Evolutionary conservation across 805 yeast genomes (phyloP).

Genomic region (Metschnikowia amazonensis): DNA sequence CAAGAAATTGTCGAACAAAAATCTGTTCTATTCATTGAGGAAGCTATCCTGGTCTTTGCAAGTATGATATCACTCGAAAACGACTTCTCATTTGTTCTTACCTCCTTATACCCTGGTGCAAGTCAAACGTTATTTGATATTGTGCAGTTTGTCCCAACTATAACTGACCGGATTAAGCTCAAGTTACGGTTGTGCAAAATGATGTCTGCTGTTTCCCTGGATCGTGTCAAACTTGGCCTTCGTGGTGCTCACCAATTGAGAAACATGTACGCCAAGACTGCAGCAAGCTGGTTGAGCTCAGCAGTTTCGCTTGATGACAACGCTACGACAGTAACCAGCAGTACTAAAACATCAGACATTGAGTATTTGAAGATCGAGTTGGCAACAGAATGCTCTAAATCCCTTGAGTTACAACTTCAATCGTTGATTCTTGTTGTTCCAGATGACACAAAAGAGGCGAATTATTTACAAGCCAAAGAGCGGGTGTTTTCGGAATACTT

Average conservation of each 20-base stretch:
- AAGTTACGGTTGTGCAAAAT: slow-evolving; percentile 44
- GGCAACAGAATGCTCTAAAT: slow-evolving; percentile 60
- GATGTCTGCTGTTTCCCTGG: slow-evolving; percentile 31
- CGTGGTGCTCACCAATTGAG: slow-evolving; percentile 46
- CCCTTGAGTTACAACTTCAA: slow-evolving; percentile 52
- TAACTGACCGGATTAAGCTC: slow-evolving; percentile 31
- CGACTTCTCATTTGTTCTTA: slow-evolving; percentile 35
- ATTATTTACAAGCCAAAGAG: slow-evolving; percentile 50
- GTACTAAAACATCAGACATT: slow-evolving; percentile 27
- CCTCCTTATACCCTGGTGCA: slow-evolving; percentile 29
- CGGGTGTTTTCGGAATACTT: slow-evolving; percentile 69
- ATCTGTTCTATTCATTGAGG: slow-evolving; percentile 43
- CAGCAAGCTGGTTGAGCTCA: slow-evolving; percentile 52
- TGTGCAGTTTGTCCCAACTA: slow-evolving; percentile 27
- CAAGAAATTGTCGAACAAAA: slow-evolving; percentile 25
- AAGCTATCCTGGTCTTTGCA: slow-evolving; percentile 45
- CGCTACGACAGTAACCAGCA: neutral
- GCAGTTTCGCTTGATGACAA: slow-evolving; percentile 40
- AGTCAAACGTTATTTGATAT: slow-evolving; percentile 26
- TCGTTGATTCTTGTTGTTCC: slow-evolving; percentile 58
- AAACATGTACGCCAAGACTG: slow-evolving; percentile 44
- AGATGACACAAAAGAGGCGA: slow-evolving; percentile 51
- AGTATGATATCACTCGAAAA: slow-evolving; percentile 31
- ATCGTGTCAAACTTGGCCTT: slow-evolving; percentile 31
- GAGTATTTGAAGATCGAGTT: slow-evolving; percentile 53